Evolutionary conservation across 768 basidiomycete species (phyloP).

Genomic region (Gautieria morchelliformis): DNA sequence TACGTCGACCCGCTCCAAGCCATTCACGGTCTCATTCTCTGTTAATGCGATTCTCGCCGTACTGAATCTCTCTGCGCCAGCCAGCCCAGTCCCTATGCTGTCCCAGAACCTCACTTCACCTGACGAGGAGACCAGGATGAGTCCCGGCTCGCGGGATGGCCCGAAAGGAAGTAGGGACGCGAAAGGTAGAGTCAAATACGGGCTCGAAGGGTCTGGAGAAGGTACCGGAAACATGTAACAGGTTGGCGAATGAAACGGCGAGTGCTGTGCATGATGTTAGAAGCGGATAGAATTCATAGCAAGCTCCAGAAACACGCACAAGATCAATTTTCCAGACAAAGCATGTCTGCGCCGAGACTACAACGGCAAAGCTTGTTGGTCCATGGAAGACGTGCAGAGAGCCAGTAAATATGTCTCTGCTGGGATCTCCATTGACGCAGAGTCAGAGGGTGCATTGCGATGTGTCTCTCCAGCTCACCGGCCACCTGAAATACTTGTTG

Average conservation of each 20-base stretch:
- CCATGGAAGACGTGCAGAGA: conserved; percentile 3
- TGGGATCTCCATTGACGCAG: neutral
- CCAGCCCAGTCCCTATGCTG: conserved; percentile 72
- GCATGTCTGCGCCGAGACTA: conserved; percentile 4
- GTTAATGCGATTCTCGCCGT: conserved; percentile 40
- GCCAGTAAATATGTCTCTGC: conserved; percentile 3
- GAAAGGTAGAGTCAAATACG: conserved; percentile 29
- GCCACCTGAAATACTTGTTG: conserved; percentile 4
- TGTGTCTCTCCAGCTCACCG: neutral
- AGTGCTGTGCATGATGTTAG: neutral
- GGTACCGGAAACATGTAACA: conserved; percentile 9
- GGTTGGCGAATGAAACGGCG: conserved; percentile 5
- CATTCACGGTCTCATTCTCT: conserved; percentile 52
- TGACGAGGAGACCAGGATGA: conserved; percentile 62
- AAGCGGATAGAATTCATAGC: neutral
- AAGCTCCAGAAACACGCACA: neutral
- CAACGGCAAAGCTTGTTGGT: neutral
- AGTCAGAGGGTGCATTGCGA: neutral
- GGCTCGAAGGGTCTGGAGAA: conserved; percentile 1
- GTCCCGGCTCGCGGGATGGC: conserved; percentile 70
- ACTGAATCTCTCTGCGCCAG: conserved; percentile 63
- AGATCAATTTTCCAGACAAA: conserved; percentile 8
- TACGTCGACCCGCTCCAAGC: conserved; percentile 57
- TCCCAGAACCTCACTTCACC: conserved; percentile 85
- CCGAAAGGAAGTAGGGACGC: conserved; percentile 56